Evolutionary conservation across 306 rosid genomes (phyloP), one percentile per base, ranked within the genome.

Genomic region (Cicer bijugum): DNA sequence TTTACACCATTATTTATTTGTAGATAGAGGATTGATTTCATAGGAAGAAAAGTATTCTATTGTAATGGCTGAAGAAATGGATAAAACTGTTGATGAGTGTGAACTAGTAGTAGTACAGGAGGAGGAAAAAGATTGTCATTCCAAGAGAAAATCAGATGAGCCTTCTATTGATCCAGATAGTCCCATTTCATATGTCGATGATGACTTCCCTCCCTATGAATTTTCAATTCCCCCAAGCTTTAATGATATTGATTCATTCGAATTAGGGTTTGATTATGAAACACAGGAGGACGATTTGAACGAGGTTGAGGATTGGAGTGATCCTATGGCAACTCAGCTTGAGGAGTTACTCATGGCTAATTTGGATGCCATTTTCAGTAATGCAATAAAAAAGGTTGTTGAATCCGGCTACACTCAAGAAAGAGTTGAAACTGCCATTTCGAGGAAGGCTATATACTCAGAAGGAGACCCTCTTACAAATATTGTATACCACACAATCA

Each of bases 241-340:
- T 5, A 50, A 74, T 50, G 89, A 67, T n/a, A 9, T 52, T n/a
- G 35, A 46, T 50, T 40, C 75, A 7, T 40, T 46, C 0, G 77
- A 76, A 67, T 47, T 11, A n/a, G 76, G 62, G 58, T 43, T 65
- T 44, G 74, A 77, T 66, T 60, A 15, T 63, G 79, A 82, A 71
- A 46, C 55, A 20, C 80, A 62, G 10, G 52, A 7, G 9, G 69
- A 51, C 37, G 69, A 51, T 43, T 66, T 64, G 53, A 56, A 8
- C 51, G 89, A 84, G 60, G 28, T 58, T 79, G 60, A 48, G 33
- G 90, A 88, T 71, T 84, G 92, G 96, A 81, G 72, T 60, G 88
- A 88, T 80, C 87, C 88, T 8, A 75, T 84, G 45, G 86, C 80
- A 16, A 35, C 58, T 19, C 77, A 82, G 70, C 87, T 90, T 51